These are phyloP conservation scores for Boechera retrofracta DNA, from an alignment of 345 rosid genomes.

Conservation along the genomic window DNA sequence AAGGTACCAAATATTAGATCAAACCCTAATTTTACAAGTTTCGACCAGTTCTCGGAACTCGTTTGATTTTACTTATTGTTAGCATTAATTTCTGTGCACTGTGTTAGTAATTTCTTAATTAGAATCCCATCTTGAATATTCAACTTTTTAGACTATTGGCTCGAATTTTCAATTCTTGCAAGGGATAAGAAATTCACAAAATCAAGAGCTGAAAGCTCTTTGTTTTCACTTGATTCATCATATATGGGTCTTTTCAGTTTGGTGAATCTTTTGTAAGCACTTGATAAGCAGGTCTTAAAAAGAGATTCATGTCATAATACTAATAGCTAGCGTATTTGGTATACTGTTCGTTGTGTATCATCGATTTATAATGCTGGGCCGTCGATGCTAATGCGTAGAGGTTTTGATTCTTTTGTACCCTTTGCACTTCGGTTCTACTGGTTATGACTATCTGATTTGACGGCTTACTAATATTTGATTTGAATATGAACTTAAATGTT, in stretches of 20 bases:
- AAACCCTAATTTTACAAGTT: conserved; percentile 28
- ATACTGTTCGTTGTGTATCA: no score
- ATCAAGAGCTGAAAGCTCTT: conserved; percentile 2
- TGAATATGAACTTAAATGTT: not conserved
- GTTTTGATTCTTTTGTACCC: not conserved
- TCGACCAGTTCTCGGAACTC: not conserved
- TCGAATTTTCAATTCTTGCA: not conserved
- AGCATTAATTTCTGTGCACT: not conserved
- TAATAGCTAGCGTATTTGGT: not conserved
- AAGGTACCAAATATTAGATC: conserved; percentile 47
- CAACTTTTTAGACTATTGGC: no score
- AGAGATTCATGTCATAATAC: not conserved
- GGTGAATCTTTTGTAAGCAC: conserved; percentile 1
- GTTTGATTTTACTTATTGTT: not conserved
- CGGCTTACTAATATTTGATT: not conserved
- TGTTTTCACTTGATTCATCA: not conserved
- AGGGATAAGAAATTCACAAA: not conserved
- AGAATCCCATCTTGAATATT: no score
- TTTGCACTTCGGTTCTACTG: not conserved
- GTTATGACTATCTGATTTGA: conserved; percentile 1
- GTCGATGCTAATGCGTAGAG: conserved; percentile 4
- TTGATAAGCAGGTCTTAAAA: not conserved
- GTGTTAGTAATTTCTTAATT: no score
- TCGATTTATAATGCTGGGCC: not conserved
- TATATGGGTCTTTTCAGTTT: not conserved